A percentile compares a stretch with the other conserved stretches of the same genome.
Evolutionary conservation across 2,329 filamentous ascomycete genomes (phyloP).

Genomic region (Bipolaris bicolor): DNA sequence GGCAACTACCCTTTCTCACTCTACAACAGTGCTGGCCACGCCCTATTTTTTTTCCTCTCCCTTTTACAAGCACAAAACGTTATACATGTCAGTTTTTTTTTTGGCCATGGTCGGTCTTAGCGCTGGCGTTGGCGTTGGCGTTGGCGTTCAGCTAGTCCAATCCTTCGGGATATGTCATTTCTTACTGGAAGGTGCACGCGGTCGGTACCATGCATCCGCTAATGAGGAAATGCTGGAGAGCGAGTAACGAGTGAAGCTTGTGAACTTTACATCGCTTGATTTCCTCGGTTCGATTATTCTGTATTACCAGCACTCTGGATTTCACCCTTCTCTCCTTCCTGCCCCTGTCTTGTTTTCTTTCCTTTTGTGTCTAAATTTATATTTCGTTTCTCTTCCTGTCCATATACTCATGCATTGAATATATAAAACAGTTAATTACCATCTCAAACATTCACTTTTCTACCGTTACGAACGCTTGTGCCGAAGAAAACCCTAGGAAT

Average conservation of each 20-base stretch:
- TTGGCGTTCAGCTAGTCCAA: slow-evolving; percentile 11
- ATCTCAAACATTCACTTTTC: no score
- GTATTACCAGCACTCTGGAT: background rate
- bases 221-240: background rate
- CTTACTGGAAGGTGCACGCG: slow-evolving; percentile 4
- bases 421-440: background rate
- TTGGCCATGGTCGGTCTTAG: slow-evolving; percentile 19
- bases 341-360: background rate
- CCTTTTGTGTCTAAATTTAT: background rate
- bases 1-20: background rate
- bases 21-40: slow-evolving; percentile 24
- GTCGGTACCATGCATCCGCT: slow-evolving; percentile 1
- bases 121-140: slow-evolving; percentile 22
- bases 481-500: no score
- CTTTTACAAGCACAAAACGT: background rate
- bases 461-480: no score
- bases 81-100: background rate
- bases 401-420: background rate
- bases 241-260: background rate
- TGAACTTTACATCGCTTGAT: background rate
- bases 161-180: slow-evolving; percentile 1
- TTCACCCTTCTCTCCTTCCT: background rate
- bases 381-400: background rate
- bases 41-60: slow-evolving; percentile 7
- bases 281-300: background rate